phyloP scores from a whole-genome alignment of 352 stramenopile species.

The Pythium rishiriense region DNA sequence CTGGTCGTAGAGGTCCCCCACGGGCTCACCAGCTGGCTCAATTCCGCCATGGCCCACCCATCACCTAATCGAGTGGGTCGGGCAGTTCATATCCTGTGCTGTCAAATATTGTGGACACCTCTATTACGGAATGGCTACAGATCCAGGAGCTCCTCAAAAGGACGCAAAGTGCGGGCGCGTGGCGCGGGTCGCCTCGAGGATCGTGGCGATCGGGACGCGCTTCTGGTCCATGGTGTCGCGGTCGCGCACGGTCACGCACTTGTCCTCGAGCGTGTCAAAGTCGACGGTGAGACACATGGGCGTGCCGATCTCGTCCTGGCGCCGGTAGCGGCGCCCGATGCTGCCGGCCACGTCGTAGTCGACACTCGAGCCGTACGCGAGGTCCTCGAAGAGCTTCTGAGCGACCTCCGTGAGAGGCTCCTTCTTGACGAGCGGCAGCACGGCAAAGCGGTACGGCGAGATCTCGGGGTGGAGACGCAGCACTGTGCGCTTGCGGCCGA shows the following conservation, averaged over 20 bases:
- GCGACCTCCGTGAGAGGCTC: constrained; percentile 90
- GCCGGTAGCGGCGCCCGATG: constrained; percentile 91
- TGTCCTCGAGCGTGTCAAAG: constrained; percentile 96
- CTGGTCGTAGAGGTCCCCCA: constrained; percentile 4
- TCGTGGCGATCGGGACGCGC: constrained; percentile 90
- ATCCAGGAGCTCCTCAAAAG: constrained; percentile 17
- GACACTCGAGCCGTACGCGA: constrained; percentile 88
- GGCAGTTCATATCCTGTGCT: not conserved
- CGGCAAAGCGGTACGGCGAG: constrained; percentile 90
- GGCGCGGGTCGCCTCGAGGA: constrained; percentile 53
- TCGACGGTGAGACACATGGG: constrained; percentile 98
- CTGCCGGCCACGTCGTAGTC: constrained; percentile 92
- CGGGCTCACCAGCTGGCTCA: constrained; percentile 5
- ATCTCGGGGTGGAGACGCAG: constrained; percentile 94
- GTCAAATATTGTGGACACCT: constrained; percentile 7
- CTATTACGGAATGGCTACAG: constrained; percentile 26
- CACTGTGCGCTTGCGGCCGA: constrained; percentile 74
- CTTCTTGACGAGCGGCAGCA: constrained; percentile 96
- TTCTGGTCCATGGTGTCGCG: constrained; percentile 96
- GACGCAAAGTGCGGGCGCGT: constrained; percentile 43
- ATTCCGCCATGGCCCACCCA: not conserved
- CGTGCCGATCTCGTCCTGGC: constrained; percentile 97
- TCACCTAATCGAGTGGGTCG: constrained; percentile 2
- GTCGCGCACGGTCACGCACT: constrained; percentile 95
- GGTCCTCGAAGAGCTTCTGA: constrained; percentile 88